Conservation (phyloP, 345 rosid genomes). For the Pseudoturritis turrita region DNA sequence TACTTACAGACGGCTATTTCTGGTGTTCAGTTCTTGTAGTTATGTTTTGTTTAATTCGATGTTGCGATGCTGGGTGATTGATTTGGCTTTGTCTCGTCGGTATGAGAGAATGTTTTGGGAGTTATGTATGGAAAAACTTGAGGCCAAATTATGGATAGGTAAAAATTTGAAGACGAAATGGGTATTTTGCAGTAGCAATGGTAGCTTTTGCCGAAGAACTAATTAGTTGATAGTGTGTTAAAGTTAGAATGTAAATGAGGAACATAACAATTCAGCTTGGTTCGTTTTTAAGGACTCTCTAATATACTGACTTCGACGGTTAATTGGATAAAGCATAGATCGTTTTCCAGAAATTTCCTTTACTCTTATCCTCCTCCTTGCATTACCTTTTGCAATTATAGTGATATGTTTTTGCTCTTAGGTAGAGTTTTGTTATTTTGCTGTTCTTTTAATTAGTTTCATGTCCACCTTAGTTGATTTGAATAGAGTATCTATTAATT, state of each 20-base stretch:
- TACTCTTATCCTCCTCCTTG: neutral
- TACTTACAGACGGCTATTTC: neutral
- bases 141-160: neutral
- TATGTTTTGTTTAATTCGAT: neutral
- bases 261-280: neutral
- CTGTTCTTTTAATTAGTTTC: neutral
- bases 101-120: neutral
- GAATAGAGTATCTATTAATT: conserved; percentile 6
- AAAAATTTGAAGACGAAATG: neutral
- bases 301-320: neutral
- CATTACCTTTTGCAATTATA: neutral
- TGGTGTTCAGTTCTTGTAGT: neutral
- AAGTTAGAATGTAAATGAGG: neutral
- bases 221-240: neutral
- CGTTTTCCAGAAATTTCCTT: neutral
- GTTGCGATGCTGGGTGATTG: neutral
- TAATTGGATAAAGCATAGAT: neutral
- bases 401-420: conserved; percentile 8
- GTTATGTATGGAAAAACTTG: neutral
- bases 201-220: conserved; percentile 1
- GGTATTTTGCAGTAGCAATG: conserved; percentile 6
- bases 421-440: neutral
- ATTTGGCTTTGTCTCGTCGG: neutral
- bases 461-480: neutral
- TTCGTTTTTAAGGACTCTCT: neutral